Conservation (phyloP, 495 filamentous ascomycete genomes). For the Extremus antarcticus region DNA sequence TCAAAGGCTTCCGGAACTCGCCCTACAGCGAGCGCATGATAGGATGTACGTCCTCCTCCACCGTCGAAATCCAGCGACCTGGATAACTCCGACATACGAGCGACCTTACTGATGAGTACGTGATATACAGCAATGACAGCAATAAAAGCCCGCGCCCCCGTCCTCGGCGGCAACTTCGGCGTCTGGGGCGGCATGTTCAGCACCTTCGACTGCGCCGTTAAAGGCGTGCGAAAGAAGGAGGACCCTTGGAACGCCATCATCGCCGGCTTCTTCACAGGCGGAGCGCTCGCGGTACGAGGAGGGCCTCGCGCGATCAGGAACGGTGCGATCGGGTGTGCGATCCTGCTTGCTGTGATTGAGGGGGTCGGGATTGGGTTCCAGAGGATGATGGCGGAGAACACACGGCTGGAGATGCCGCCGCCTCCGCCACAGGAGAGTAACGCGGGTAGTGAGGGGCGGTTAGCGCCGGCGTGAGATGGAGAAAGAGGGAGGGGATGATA, state of each 20-base stretch:
- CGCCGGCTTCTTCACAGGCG: constrained; percentile 94
- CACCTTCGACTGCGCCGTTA: constrained; percentile 94
- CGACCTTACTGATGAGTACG: background rate
- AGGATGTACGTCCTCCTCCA: constrained; percentile 41
- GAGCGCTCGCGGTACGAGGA: constrained; percentile 78
- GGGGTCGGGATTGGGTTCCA: constrained; percentile 96
- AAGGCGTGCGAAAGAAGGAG: constrained; percentile 87
- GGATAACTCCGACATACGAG: background rate
- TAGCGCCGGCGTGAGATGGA: constrained; percentile 7
- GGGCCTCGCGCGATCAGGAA: constrained; percentile 82
- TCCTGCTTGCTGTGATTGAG: constrained; percentile 90
- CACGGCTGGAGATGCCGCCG: constrained; percentile 57
- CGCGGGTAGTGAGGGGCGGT: constrained; percentile 13
- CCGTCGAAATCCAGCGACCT: background rate
- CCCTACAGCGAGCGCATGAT: constrained; percentile 89
- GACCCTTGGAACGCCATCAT: constrained; percentile 95
- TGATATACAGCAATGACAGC: constrained; percentile 67
- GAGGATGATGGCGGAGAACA: constrained; percentile 88
- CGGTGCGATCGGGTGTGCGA: constrained; percentile 88
- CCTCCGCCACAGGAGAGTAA: constrained; percentile 20
- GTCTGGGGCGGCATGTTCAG: constrained; percentile 94
- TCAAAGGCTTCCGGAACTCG: constrained; percentile 88
- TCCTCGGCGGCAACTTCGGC: constrained; percentile 94
- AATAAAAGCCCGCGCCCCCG: constrained; percentile 91
- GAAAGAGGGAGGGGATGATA: background rate